Evolutionary conservation across 495 filamentous ascomycete species (phyloP).

Genomic region (Aspergillus olivimuriae): DNA sequence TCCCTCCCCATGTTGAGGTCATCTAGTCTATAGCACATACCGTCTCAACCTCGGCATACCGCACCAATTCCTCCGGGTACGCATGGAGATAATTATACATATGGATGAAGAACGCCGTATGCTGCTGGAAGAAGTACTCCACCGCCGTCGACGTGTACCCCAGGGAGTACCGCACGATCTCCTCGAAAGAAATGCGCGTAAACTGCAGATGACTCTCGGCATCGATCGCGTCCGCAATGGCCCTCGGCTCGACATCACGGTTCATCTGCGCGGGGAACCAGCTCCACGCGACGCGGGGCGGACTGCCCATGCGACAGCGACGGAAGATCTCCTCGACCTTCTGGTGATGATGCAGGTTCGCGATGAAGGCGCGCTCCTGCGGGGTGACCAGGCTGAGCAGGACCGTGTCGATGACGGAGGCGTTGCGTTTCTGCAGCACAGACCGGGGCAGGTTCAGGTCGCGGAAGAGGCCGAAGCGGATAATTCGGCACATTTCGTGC

Average conservation of each 20-base stretch:
- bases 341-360: slow-evolving; percentile 29
- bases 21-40: slow-evolving; percentile 16
- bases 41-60: slow-evolving; percentile 32
- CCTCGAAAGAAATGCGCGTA: slow-evolving; percentile 33
- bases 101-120: slow-evolving; percentile 32
- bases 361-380: slow-evolving; percentile 21
- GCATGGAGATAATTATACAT: slow-evolving; percentile 28
- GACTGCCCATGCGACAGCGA: slow-evolving; percentile 18
- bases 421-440: slow-evolving; percentile 27
- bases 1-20: too few relatives aligned
- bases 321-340: slow-evolving; percentile 40
- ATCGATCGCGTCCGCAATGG: slow-evolving; percentile 32
- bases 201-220: slow-evolving; percentile 41
- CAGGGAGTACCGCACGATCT: slow-evolving; percentile 34
- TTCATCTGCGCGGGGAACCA: slow-evolving; percentile 30
- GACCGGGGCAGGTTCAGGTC: slow-evolving; percentile 30
- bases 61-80: slow-evolving; percentile 27
- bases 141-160: slow-evolving; percentile 26
- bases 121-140: slow-evolving; percentile 39
- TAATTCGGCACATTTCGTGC: slow-evolving; percentile 30
- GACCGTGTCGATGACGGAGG: slow-evolving; percentile 27
- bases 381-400: slow-evolving; percentile 22
- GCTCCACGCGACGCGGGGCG: slow-evolving; percentile 26
- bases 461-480: slow-evolving; percentile 32
- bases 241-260: slow-evolving; percentile 12